phyloP scores from a whole-genome alignment of 202 grass and related monocot genomes.

The Saccharum hybrid region DNA sequence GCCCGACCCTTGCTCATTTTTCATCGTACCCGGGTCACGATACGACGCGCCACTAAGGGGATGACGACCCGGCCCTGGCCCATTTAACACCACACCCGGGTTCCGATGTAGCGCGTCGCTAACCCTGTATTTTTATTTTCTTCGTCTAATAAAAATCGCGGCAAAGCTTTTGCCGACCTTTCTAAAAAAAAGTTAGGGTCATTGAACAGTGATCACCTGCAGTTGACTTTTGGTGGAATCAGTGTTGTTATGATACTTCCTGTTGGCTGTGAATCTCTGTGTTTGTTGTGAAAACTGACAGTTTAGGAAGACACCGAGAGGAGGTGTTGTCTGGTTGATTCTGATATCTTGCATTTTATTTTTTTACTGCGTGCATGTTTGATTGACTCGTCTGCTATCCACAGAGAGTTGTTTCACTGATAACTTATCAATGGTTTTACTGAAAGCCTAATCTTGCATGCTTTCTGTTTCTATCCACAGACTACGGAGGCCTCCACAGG shows the following conservation, averaged over 20 bases:
- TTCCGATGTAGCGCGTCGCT: no score
- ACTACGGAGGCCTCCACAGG: neutral
- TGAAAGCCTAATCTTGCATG: neutral
- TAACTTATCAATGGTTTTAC: neutral
- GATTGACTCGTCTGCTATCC: neutral
- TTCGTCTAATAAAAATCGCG: no score
- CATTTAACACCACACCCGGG: no score
- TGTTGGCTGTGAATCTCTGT: neutral
- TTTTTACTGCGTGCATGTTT: no score
- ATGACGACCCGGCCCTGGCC: no score
- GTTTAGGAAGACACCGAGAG: neutral
- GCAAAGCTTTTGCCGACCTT: no score
- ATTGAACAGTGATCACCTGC: neutral
- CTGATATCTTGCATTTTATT: neutral
- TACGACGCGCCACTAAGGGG: no score
- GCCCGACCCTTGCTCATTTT: no score
- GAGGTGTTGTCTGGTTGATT: neutral
- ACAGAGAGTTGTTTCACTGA: neutral
- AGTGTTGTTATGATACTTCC: neutral
- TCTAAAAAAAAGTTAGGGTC: neutral
- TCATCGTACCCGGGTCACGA: no score
- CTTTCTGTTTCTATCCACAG: neutral
- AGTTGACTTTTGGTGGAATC: neutral
- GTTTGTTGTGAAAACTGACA: neutral
- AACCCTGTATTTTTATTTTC: no score